Evolutionary conservation across 208 protist genomes (phyloP).

Genomic region (Trypanosoma boissoni): DNA sequence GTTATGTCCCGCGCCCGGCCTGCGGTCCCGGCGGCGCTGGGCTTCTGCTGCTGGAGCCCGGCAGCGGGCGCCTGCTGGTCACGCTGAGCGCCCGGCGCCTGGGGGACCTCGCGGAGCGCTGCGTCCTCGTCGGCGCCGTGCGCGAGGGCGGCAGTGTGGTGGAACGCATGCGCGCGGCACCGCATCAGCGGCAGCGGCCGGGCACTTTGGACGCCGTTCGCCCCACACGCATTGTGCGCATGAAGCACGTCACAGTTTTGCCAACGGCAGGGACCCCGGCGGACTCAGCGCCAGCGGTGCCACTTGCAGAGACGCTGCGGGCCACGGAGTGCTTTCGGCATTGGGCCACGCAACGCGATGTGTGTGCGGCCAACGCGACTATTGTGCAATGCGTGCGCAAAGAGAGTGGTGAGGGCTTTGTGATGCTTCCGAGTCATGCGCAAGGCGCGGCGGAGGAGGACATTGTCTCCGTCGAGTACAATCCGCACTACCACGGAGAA

Average conservation of each 20-base stretch:
- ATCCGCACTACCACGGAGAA: conserved; percentile 58
- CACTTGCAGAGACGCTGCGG: conserved; percentile 13
- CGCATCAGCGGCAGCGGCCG: conserved; percentile 12
- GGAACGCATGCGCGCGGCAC: conserved; percentile 35
- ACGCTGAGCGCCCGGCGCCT: conserved; percentile 48
- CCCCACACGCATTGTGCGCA: conserved; percentile 34
- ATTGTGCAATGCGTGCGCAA: conserved; percentile 18
- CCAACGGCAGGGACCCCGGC: conserved; percentile 50
- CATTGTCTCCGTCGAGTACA: conserved; percentile 41
- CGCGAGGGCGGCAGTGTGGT: conserved; percentile 51
- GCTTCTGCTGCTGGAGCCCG: conserved; percentile 42
- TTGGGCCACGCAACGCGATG: conserved; percentile 37
- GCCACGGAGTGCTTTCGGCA: conserved; percentile 51
- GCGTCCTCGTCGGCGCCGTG: conserved; percentile 57
- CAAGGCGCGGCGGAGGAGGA: not conserved
- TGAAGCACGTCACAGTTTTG: conserved; percentile 61
- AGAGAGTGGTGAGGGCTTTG: conserved; percentile 2
- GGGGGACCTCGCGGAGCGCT: conserved; percentile 57
- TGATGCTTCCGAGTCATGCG: conserved; percentile 7
- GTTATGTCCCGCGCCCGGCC: conserved; percentile 7
- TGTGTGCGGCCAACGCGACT: conserved; percentile 27
- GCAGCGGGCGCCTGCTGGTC: conserved; percentile 39
- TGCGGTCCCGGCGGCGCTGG: conserved; percentile 22
- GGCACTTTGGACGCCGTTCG: not conserved
- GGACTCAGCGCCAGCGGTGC: conserved; percentile 11